Base-by-base conservation (phyloP, 768 basidiomycete species). In the Ramaria sp. region DNA sequence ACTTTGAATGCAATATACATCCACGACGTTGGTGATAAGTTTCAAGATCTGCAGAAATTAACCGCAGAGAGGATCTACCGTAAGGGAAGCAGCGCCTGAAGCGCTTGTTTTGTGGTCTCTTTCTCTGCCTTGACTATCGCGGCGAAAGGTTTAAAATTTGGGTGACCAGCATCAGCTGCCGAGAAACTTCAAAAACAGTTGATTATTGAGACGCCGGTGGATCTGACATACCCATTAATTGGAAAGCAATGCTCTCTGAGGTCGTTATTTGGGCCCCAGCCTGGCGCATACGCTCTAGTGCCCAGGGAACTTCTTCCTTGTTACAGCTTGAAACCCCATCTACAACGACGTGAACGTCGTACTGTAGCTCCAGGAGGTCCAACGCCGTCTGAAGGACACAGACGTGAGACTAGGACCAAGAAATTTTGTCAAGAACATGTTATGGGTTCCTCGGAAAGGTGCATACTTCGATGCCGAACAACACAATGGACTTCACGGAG, bases 381-480 rank as follows among this genome's bases (percentile, higher is more conserved):
- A 93, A 70, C 0, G 83, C 75, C 0, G 90, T 88, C 66, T 95
- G 92, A 5, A 92, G 74, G 8, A 95, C 80, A 62, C 93, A 96
- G 57, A 96, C 81, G 61, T 95, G 93, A 15, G 87, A 78, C 91
- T 93, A 59, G 16, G 4, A 7, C 39, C 8, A 59, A 8, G 32
- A 34, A 34, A 8, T 2, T 34, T n/a, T 22, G 57, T 54, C 48
- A 3, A 39, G 24, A 32, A 30, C 9, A 15, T 13, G n/a, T 18
- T 42, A 4, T 7, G 16, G 18, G 8, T n/a, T 45, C n/a, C 30
- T 58, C 7, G 16, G 6, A 20, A 34, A 10, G 39, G 5, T 15
- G 65, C 77, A 36, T 59, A 88, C 91, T 76, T 95, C 93, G 49
- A 95, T 92, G 15, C 94, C 94, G 57, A 91, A 81, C 5, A 97